Evolutionary conservation across 768 basidiomycete genomes (phyloP).

Genomic region (Kwoniella sp.): DNA sequence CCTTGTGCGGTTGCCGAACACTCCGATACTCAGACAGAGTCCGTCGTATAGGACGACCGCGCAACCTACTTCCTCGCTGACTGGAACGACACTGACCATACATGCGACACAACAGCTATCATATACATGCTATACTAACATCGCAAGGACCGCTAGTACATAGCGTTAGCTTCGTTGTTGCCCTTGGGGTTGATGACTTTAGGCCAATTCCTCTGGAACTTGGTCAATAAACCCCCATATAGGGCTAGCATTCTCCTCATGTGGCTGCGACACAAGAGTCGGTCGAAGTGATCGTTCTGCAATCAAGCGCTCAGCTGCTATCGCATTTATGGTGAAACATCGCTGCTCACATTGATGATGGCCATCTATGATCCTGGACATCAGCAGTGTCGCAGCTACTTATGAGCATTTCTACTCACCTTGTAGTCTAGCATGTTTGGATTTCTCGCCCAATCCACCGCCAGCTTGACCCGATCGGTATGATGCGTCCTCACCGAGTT

Average conservation of each 20-base stretch:
- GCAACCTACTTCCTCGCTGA: no score
- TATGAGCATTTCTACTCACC: no score
- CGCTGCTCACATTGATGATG: background rate
- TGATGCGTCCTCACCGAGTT: constrained; percentile 25
- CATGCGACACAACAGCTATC: no score
- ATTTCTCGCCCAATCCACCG: constrained; percentile 28
- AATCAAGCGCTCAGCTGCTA: background rate
- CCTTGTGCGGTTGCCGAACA: no score
- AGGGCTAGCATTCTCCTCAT: constrained; percentile 21
- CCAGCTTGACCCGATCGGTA: constrained; percentile 29
- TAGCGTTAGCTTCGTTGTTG: constrained; percentile 20
- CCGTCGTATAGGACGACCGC: no score
- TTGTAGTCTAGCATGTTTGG: constrained; percentile 34
- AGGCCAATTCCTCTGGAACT: constrained; percentile 39
- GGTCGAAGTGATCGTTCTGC: constrained; percentile 37
- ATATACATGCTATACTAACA: no score
- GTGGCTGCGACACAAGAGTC: constrained; percentile 27
- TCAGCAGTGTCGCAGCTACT: no score
- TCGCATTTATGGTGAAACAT: no score
- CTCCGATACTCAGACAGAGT: no score
- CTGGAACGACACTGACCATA: no score
- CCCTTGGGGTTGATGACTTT: constrained; percentile 45
- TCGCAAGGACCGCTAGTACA: no score
- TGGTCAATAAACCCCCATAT: constrained; percentile 32
- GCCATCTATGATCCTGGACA: background rate